Conservation (phyloP, 441 rosid species). For the Raphanus hybrid region DNA sequence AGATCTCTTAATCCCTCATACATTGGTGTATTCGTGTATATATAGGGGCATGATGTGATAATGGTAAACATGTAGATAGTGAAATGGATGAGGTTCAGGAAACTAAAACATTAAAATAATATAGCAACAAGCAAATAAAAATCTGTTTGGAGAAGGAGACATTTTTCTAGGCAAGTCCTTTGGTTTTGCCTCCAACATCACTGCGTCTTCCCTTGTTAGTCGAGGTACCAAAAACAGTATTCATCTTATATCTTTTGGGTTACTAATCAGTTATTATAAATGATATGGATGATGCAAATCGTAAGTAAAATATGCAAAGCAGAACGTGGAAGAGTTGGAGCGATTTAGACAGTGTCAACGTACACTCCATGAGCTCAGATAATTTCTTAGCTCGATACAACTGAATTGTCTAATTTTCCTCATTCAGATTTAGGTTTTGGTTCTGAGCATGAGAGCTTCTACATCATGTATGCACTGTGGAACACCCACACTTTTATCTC, state of each 20-base stretch:
- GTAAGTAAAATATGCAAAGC: slow-evolving; percentile 23
- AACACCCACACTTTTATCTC: background rate
- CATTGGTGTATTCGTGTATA: background rate
- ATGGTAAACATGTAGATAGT: background rate
- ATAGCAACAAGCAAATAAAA: background rate
- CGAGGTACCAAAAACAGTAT: slow-evolving; percentile 9
- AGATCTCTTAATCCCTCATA: background rate
- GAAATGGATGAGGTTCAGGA: slow-evolving; percentile 7
- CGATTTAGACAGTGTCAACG: slow-evolving; percentile 39
- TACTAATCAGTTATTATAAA: background rate
- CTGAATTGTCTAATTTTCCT: slow-evolving; percentile 48
- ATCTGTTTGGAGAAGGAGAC: slow-evolving; percentile 7
- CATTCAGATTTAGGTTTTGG: slow-evolving; percentile 35
- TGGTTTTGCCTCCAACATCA: slow-evolving; percentile 42
- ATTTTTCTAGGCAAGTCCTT: slow-evolving; percentile 33
- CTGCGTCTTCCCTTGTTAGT: slow-evolving; percentile 47
- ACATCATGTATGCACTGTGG: background rate
- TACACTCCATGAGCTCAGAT: slow-evolving; percentile 33
- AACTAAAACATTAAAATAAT: background rate
- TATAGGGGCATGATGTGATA: background rate
- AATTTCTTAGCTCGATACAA: slow-evolving; percentile 35
- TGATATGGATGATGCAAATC: background rate
- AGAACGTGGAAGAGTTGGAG: slow-evolving; percentile 37
- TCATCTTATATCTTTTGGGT: background rate
- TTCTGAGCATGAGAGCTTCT: background rate